Percentiles rank a stretch among this genome's conserved stretches.
phyloP scores from a whole-genome alignment of 2,329 filamentous ascomycete species.

The Coniochaeta ligniaria region DNA sequence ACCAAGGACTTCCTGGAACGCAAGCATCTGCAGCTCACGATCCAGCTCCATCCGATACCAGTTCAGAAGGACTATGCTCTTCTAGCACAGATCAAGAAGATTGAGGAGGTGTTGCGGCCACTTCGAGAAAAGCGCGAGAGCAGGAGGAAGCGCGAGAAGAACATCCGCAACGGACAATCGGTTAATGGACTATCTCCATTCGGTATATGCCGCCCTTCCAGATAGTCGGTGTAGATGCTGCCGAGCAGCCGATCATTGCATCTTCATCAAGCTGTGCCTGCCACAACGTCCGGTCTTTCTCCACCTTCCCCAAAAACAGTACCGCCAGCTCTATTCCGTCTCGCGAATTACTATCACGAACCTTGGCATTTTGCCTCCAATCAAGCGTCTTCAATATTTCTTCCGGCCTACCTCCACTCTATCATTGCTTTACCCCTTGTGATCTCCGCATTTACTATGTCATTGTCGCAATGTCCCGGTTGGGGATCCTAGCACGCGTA shows the following conservation, averaged over 20 bases:
- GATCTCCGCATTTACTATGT: neutral
- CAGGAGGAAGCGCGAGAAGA: neutral
- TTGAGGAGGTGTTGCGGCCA: neutral
- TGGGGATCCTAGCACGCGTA: neutral
- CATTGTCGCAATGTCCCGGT: neutral
- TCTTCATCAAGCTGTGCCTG: neutral
- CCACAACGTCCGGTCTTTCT: neutral
- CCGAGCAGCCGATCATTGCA: neutral
- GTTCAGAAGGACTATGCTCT: neutral
- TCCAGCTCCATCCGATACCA: neutral
- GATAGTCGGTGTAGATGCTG: neutral
- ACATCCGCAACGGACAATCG: neutral
- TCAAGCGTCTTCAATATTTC: neutral
- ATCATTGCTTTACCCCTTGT: neutral
- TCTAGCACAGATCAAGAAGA: neutral
- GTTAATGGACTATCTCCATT: neutral
- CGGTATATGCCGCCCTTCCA: neutral
- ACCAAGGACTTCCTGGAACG: neutral
- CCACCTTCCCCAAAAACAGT: neutral
- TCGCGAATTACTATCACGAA: neutral
- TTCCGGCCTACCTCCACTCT: neutral
- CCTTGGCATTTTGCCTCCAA: slow-evolving; percentile 1
- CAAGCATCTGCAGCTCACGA: neutral
- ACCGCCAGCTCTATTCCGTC: neutral
- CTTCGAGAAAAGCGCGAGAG: neutral